phyloP scores from a whole-genome alignment of 495 filamentous ascomycete genomes.

The Acidomyces sp. region DNA sequence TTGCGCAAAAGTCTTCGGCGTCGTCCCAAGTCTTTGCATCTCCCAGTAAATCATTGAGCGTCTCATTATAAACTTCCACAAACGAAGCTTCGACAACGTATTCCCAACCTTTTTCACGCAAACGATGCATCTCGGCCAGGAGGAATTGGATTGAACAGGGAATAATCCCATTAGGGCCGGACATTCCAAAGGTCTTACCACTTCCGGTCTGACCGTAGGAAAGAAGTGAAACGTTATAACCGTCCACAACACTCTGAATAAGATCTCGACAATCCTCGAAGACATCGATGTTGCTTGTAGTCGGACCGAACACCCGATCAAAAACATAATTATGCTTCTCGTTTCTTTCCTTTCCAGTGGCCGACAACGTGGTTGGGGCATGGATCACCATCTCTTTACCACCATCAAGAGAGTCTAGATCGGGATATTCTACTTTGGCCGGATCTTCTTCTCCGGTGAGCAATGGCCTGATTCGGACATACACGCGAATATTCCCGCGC shows the following conservation, averaged over 20 bases:
- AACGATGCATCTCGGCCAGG: constrained; percentile 65
- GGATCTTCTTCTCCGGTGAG: constrained; percentile 43
- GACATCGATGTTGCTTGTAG: constrained; percentile 65
- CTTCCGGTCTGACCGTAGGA: constrained; percentile 97
- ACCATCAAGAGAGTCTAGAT: constrained; percentile 47
- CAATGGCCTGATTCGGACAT: constrained; percentile 87
- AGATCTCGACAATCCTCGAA: constrained; percentile 97
- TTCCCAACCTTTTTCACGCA: constrained; percentile 84
- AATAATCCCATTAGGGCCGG: constrained; percentile 84
- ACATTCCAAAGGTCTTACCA: constrained; percentile 96
- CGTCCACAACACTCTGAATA: constrained; percentile 89
- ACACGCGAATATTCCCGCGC: constrained; percentile 98
- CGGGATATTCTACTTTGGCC: constrained; percentile 63
- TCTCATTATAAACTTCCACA: constrained; percentile 98
- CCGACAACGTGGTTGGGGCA: constrained; percentile 72
- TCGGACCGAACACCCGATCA: constrained; percentile 80
- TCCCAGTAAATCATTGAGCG: constrained; percentile 82
- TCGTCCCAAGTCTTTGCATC: constrained; percentile 39
- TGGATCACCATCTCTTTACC: constrained; percentile 73
- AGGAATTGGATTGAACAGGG: constrained; percentile 86
- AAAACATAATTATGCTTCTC: constrained; percentile 80
- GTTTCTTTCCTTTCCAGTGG: constrained; percentile 57
- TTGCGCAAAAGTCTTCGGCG: constrained; percentile 7
- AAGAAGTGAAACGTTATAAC: constrained; percentile 98
- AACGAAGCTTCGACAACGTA: constrained; percentile 93